Base-by-base conservation (phyloP, 2,329 filamentous ascomycete species). In the Cadophora luteo-olivacea region DNA sequence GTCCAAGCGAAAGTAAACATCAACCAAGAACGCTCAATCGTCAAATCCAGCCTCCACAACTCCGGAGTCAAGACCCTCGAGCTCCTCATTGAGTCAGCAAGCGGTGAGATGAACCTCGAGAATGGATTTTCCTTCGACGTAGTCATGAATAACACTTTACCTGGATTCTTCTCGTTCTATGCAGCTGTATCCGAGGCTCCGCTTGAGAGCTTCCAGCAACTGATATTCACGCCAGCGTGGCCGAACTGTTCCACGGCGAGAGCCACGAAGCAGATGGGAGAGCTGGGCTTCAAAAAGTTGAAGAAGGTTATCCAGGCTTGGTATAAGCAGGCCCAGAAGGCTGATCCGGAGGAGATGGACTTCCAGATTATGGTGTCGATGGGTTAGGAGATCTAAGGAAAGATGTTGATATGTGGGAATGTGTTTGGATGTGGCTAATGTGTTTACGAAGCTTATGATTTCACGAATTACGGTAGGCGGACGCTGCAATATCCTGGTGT, bases 121-220 rank as follows among this genome's bases (percentile, higher is more conserved):
- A 41, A 24, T 3, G 58, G 36, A 6, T 49, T 22, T 24, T n/a
- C 58, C 4, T 33, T 61, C 58, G 58, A 61, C 16, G 24, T 49
- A 3, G 24, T 61, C 14, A n/a, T n/a, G 38, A 61, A 61, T 24
- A 49, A 61, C 14, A 61, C 22, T 4, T 14, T 61, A 1, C 32
- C 24, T 32, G 58, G 45, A 16, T 49, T 61, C 41, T 61, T 61
- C 29, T 48, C 58, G 0, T 61, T 61, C 24, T 61, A 33, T n/a
- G 24, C 58, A n/a, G 16, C 3, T 2, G 22, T 33, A 7, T 61
- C 24, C 2, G 16, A 8, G 12, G 38, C 41, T 48, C 58, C 58
- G 8, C 19, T 49, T 3, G 58, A 49, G 12, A 19, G 38, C 38
- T 49, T 61, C 58, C 22, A 33, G 12, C 11, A 33, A 24, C 16